Percentiles rank a stretch among this genome's conserved stretches.
These are phyloP conservation scores for Amoebophrya sp. DNA, from an alignment of 169 alveolate genomes.

Conservation along the genomic window DNA sequence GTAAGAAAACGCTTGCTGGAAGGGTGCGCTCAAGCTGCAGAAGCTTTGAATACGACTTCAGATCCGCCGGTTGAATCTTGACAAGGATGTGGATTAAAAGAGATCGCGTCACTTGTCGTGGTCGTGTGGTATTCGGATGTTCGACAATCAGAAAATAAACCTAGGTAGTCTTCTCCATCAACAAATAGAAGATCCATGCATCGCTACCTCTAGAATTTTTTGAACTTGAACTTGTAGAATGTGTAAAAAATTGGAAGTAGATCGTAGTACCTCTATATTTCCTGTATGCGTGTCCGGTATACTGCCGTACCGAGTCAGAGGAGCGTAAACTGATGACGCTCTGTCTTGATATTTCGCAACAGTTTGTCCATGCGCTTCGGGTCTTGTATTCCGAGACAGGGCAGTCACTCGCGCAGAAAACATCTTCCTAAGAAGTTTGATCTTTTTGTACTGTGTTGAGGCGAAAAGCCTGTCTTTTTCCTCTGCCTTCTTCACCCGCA, in stretches of 20 bases:
- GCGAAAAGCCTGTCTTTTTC: constrained; percentile 60
- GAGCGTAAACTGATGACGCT: constrained; percentile 58
- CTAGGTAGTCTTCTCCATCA: too few species aligned
- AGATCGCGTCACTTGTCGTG: too few species aligned
- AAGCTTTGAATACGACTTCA: background rate
- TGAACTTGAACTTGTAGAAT: too few species aligned
- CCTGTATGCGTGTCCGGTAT: constrained; percentile 58
- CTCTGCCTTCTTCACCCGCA: constrained; percentile 69
- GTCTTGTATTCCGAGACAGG: background rate
- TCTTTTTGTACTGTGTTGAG: background rate
- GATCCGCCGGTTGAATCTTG: background rate
- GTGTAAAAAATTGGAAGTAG: too few species aligned
- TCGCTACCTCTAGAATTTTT: too few species aligned
- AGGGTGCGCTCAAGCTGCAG: background rate
- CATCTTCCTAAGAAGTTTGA: background rate
- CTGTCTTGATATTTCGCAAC: constrained; percentile 65
- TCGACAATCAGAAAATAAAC: too few species aligned
- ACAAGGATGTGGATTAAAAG: too few species aligned
- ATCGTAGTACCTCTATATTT: constrained; percentile 48
- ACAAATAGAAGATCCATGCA: too few species aligned
- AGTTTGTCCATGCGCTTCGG: constrained; percentile 25
- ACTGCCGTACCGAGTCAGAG: constrained; percentile 47
- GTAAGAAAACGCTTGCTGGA: background rate
- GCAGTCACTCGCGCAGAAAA: too few species aligned
- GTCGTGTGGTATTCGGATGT: too few species aligned